These are phyloP conservation scores for Metschnikowia vanudenii DNA, from an alignment of 805 yeast species.

Conservation along the genomic window DNA sequence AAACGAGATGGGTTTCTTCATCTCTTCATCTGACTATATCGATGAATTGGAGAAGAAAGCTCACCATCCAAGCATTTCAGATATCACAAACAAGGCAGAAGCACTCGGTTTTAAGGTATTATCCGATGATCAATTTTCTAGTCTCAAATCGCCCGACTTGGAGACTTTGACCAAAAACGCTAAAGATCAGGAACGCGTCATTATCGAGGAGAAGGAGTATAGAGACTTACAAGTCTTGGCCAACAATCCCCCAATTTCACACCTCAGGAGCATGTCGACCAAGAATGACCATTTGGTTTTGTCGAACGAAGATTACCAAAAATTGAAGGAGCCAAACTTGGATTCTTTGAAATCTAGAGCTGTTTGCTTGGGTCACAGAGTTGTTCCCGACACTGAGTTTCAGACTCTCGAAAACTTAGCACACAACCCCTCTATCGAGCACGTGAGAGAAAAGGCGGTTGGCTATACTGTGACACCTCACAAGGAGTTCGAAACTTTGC, in stretches of 20 bases:
- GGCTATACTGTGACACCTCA: constrained; percentile 20
- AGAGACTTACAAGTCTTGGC: constrained; percentile 7
- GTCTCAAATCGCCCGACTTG: constrained; percentile 13
- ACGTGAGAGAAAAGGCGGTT: constrained; percentile 16
- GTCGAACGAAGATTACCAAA: constrained; percentile 10
- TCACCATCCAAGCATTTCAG: constrained; percentile 5
- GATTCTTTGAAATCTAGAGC: constrained; percentile 6
- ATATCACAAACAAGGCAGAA: constrained; percentile 5
- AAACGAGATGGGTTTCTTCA: constrained; percentile 32
- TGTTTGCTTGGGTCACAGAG: not conserved
- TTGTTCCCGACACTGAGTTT: constrained; percentile 8
- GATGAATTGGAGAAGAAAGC: constrained; percentile 29
- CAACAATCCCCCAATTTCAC: constrained; percentile 24
- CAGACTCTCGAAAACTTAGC: constrained; percentile 8
- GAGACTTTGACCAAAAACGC: constrained; percentile 13
- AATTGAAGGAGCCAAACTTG: constrained; percentile 11
- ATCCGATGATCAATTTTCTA: constrained; percentile 8
- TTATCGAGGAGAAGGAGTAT: constrained; percentile 11
- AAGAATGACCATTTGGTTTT: constrained; percentile 14
- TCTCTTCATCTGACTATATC: constrained; percentile 29
- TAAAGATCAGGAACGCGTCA: constrained; percentile 6
- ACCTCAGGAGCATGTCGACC: constrained; percentile 17
- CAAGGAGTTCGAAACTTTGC: constrained; percentile 17
- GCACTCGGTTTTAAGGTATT: constrained; percentile 10
- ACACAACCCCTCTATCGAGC: constrained; percentile 18